Evolutionary conservation across 1,284 basidiomycete genomes (phyloP), one percentile per base, ranked within the genome.

Genomic region (Cutaneotrichosporon cyanovorans): DNA sequence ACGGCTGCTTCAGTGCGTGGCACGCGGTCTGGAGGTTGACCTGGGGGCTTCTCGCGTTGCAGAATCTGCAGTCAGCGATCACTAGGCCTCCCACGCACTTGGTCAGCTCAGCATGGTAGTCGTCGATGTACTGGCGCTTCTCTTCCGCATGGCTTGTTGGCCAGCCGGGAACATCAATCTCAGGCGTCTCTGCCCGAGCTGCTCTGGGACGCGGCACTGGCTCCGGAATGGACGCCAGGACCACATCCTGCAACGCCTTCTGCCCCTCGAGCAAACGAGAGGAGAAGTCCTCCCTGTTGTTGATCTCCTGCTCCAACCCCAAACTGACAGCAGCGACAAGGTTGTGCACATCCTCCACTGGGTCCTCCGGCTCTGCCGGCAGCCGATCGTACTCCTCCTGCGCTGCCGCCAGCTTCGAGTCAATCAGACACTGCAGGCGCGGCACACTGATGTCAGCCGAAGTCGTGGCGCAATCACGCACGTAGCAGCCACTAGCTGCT

Each of bases 341-440:
- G 6, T 46, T 37, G 32, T 60, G 54, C 0, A 57, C 23, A 0
- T 32, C 21, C 2, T 45, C 48, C 14, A 55, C 47, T 0, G 56
- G 54, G 21, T 53, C 34, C 18, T 28, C 36, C 8, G 52, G 32
- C 16, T 33, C 35, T 2, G 42, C 37, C 3, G 31, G 51, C 9
- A 41, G 51, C 14, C 19, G 22, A 11, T 34, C 30, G 6, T 18
- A 12, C 7, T 33, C 36, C 1, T 16, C 14, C 30, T 19, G n/a
- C n/a, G n/a, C 19, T 3, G 9, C 30, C 10, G 15, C 15, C 4
- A 32, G 19, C 9, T 12, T 19, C 16, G 16, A 23, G 11, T 15
- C 19, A 4, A 47, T 7, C 5, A 22, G 45, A 14, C 2, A 19
- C 3, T 21, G 33, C 12, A 46, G 45, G 18, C 36, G 19, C 1